Base-by-base conservation (phyloP, 139 green algal species). In the Chlamydomonas urium region DNA sequence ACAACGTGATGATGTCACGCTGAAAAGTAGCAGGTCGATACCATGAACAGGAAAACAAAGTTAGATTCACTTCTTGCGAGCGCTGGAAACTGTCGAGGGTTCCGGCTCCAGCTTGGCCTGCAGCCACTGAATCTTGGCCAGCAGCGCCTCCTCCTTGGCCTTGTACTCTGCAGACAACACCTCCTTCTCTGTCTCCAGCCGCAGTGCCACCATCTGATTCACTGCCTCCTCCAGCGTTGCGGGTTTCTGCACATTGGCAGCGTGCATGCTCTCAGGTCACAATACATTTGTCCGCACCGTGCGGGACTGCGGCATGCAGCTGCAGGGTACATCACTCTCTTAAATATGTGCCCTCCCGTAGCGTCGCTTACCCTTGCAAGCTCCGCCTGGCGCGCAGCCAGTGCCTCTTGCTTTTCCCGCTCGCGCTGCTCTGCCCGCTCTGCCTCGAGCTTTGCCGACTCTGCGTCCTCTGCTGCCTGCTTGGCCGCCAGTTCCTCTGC, bases 151-250 rank as follows among this genome's bases (percentile, higher is more conserved):
- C 62, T 83, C 75, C 38, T 72, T 73, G 2, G 36, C 47, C n/a
- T 47, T 4, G 50, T 81, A 85, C 47, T 75, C 34, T 23, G 34
- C 69, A 4, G 59, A 29, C 37, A 89, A 59, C 2, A 38, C 38
- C 33, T 47, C 50, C 29, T 70, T 75, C 59, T 85, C 78, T 1
- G 70, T 61, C 26, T 89, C 80, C 66, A 89, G 53, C 21, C 73
- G 57, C 36, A 79, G 19, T 10, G 71, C 74, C 19, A 89, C 80
- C 68, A 86, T 57, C 26, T 84, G 68, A 21, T 83, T 37, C 29
- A 89, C 72, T 0, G 83, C 83, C 37, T 89, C 83, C 23, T 83
- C 78, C 48, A 89, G 62, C 2, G 83, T 89, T 21, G 74, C 73
- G 1, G 83, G 83, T 65, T 89, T 89, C 83, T 89, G 80, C 66